Evolutionary conservation across 2,329 filamentous ascomycete species (phyloP), one percentile per base, ranked within the genome.

Genomic region (Monosporascus sp.): DNA sequence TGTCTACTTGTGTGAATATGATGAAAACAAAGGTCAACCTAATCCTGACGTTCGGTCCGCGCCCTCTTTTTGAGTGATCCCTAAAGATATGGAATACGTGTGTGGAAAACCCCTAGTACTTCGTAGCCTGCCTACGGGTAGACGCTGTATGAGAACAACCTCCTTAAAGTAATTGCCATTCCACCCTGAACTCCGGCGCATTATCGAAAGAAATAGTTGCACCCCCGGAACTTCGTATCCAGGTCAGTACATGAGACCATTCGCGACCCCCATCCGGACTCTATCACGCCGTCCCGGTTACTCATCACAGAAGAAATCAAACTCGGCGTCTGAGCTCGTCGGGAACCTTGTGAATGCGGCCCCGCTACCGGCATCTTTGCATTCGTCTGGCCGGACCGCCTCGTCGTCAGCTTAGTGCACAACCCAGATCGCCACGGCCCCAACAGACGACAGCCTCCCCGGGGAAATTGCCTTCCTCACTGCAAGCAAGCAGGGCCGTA

Each of bases 271-370:
- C 6, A 3, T 41, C 38, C 17, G 18, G 38, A 17, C 9, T 3
- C 38, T n/a, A n/a, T 20, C 17, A 8, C 38, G 3, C 9, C 18
- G 3, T 11, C 15, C 8, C 5, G n/a, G 20, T 43, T 44, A 57
- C 31, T 51, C 35, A 31, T 77, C 74, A 60, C 76, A 79, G 55
- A 77, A 77, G 55, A 74, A 73, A 52, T 77, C 72, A 56, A 77
- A 77, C 22, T 77, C 65, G 31, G 68, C 69, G 50, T 72, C 71
- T 7, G 72, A 70, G 51, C 69, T 73, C 35, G 71, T 67, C 39
- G 60, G 54, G 38, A 65, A 70, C 17, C 62, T 63, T n/a, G 66
- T 65, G 7, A 68, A 62, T 38, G 69, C 65, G 6, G 70, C 60
- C 20, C 64, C 62, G 3, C 60, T 50, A 20, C 64, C 65, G 3